Evolutionary conservation across 2,329 filamentous ascomycete species (phyloP), one percentile per base, ranked within the genome.

Genomic region (Sporothrix brasiliensis): DNA sequence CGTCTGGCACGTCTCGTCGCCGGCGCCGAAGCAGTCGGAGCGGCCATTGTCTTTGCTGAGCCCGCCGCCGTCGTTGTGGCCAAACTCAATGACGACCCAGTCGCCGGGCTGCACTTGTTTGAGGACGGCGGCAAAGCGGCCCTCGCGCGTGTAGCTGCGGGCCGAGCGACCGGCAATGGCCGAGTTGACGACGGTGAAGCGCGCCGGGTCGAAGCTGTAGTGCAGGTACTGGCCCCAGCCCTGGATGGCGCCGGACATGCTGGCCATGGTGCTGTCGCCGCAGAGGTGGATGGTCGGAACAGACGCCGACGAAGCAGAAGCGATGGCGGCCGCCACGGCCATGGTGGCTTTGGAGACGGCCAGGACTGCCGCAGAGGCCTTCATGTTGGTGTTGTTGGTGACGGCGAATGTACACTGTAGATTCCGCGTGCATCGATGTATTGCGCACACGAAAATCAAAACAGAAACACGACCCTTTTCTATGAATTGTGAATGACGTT

Each of bases 71-170:
- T 91, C 89, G 77, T 91, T 92, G 81, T 91, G 89, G 0, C 89
- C 89, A 76, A 91, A 91, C 75, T 90, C 88, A 71, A 91, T 89
- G 70, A 91, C 81, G 11, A 91, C 88, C 75, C 86, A 87, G 79
- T 91, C 89, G 71, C 86, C 87, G 3, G 81, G 70, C 74, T 83
- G 72, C 16, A 89, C 79, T 1, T 81, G 74, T 50, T 79, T 77
- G 71, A 84, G 82, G 70, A 91, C 84, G 4, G 82, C 81, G 41
- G 81, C 77, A 80, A 92, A 92, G 16, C 87, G 87, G 10, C 86
- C 87, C 79, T 92, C 89, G 63, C 87, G 84, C 1, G 85, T 89
- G 79, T 84, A 92, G 27, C 87, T 90, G 61, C 89, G 85, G 1
- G 89, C 88, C 34, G 86, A 89, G 66, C 89, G 87, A 24, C 90